Conservation (phyloP, 495 filamentous ascomycete species). For the Aspergillus avenaceus region DNA sequence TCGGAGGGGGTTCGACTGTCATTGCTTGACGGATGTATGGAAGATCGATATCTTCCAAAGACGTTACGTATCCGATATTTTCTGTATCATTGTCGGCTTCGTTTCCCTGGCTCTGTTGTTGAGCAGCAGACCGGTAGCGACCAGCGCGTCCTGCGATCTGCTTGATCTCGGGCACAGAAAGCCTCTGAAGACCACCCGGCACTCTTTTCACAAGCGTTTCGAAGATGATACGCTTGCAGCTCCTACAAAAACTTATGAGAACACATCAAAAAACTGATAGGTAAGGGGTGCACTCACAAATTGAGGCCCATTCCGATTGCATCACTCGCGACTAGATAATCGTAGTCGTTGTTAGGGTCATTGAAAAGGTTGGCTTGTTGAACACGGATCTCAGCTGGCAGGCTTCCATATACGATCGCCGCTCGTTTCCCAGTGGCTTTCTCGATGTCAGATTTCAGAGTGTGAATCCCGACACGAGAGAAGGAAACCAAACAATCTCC, state of each 20-base stretch:
- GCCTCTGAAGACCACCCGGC: constrained; percentile 40
- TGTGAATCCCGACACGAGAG: constrained; percentile 75
- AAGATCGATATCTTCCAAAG: constrained; percentile 69
- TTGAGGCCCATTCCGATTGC: constrained; percentile 98
- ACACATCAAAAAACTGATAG: background rate
- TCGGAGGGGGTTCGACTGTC: constrained; percentile 54
- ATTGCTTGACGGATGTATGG: constrained; percentile 58
- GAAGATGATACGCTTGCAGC: constrained; percentile 88
- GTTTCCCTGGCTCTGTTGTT: constrained; percentile 25
- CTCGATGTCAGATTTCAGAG: constrained; percentile 76
- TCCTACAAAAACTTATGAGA: constrained; percentile 38
- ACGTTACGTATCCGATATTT: constrained; percentile 72
- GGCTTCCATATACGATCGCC: constrained; percentile 86
- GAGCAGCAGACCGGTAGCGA: constrained; percentile 69
- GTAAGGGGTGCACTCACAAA: constrained; percentile 45
- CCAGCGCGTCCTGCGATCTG: constrained; percentile 95
- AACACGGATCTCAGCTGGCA: constrained; percentile 89
- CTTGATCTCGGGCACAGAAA: constrained; percentile 76
- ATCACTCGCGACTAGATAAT: constrained; percentile 90
- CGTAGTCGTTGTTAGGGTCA: constrained; percentile 89
- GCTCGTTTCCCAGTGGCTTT: constrained; percentile 67
- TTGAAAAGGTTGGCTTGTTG: constrained; percentile 92
- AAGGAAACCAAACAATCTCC: constrained; percentile 91
- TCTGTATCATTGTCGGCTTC: constrained; percentile 12
- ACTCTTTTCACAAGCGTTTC: constrained; percentile 68